These are phyloP conservation scores for Silene conica DNA, from an alignment of 148 eudicot genomes.

Conservation along the genomic window DNA sequence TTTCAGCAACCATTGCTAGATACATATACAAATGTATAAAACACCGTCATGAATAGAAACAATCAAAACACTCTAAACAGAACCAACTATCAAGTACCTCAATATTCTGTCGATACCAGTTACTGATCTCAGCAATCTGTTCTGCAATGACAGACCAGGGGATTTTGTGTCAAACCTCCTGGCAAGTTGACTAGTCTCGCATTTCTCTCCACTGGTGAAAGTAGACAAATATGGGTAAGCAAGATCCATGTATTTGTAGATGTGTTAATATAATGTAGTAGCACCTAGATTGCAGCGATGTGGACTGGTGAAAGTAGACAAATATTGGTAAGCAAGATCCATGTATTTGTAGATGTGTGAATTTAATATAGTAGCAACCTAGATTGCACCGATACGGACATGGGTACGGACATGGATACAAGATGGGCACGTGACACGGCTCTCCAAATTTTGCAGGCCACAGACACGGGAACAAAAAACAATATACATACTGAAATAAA, in stretches of 20 bases:
- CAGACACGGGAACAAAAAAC: too few relatives aligned
- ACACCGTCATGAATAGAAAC: neutral
- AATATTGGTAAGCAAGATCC: conserved; percentile 10
- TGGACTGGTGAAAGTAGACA: conserved; percentile 27
- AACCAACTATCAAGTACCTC: conserved; percentile 38
- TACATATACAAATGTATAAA: neutral
- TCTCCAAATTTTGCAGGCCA: too few relatives aligned
- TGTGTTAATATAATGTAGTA: neutral
- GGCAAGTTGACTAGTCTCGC: conserved; percentile 46
- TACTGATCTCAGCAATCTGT: conserved; percentile 62
- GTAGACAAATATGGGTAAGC: conserved; percentile 16
- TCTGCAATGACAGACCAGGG: conserved; percentile 64
- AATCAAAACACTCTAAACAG: neutral
- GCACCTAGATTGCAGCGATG: neutral
- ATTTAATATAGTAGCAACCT: neutral
- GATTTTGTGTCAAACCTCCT: conserved; percentile 61
- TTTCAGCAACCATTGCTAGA: neutral
- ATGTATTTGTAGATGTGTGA: neutral
- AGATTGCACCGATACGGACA: too few relatives aligned
- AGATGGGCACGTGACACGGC: too few relatives aligned
- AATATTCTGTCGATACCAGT: conserved; percentile 47
- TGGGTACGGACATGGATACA: too few relatives aligned
- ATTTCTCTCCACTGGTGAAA: conserved; percentile 69
- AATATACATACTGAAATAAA: too few relatives aligned
- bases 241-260: neutral